These are phyloP conservation scores for Fusarium coffeatum DNA, from an alignment of 2,329 filamentous ascomycete species.

Conservation along the genomic window DNA sequence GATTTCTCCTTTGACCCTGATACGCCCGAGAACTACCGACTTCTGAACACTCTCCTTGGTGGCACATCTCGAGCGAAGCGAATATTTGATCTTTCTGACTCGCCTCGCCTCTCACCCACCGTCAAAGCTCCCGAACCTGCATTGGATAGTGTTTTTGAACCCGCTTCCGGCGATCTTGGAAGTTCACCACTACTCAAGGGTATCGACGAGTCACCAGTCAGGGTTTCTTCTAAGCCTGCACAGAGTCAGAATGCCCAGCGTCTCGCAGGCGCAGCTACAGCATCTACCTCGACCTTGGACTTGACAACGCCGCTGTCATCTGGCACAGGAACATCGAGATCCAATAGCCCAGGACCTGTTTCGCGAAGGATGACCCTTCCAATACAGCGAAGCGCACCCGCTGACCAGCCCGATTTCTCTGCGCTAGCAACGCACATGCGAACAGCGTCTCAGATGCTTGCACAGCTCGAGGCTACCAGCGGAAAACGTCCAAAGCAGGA, in stretches of 20 bases:
- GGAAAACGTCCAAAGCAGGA: constrained; percentile 83
- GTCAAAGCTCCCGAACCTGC: constrained; percentile 58
- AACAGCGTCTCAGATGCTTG: constrained; percentile 87
- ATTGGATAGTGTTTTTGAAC: constrained; percentile 84
- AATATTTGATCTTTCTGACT: constrained; percentile 75
- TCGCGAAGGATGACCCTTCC: constrained; percentile 71
- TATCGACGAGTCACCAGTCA: constrained; percentile 60
- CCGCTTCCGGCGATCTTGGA: constrained; percentile 80
- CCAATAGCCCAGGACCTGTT: constrained; percentile 70
- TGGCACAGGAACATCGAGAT: constrained; percentile 73
- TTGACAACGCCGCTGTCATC: constrained; percentile 76
- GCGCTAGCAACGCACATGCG: constrained; percentile 89
- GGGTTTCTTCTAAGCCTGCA: constrained; percentile 45
- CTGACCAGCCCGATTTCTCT: constrained; percentile 82
- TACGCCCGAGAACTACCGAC: constrained; percentile 75
- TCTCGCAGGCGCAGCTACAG: constrained; percentile 71
- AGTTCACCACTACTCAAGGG: constrained; percentile 76
- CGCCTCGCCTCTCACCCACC: constrained; percentile 63
- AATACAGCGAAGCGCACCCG: constrained; percentile 63
- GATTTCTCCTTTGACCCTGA: constrained; percentile 87
- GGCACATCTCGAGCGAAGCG: constrained; percentile 69
- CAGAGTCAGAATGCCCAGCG: constrained; percentile 59
- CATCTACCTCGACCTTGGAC: constrained; percentile 69
- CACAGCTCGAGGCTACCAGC: constrained; percentile 82
- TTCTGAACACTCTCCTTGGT: constrained; percentile 68